Evolutionary conservation across 352 stramenopile species (phyloP).

Genomic region (Aphanomyces euteiches): DNA sequence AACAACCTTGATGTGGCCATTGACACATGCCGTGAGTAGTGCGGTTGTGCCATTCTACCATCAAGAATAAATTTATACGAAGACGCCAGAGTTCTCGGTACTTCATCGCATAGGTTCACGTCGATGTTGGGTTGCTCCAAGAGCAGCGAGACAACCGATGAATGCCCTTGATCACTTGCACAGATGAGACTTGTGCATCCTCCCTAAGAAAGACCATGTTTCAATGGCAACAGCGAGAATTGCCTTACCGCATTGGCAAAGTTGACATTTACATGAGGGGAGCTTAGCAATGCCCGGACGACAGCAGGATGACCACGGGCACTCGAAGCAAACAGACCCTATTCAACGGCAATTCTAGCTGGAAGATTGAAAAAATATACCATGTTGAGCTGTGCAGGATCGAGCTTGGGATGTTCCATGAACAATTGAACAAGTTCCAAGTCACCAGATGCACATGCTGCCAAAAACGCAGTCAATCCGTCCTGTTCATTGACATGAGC

Average conservation of each 20-base stretch:
- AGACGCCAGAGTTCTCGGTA: neutral
- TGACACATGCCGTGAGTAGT: neutral
- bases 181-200: neutral
- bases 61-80: neutral
- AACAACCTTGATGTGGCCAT: neutral
- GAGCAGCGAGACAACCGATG: neutral
- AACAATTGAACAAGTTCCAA: constrained; percentile 6
- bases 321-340: constrained; percentile 1
- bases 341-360: neutral
- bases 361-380: neutral
- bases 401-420: neutral
- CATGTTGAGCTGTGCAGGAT: neutral
- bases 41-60: neutral
- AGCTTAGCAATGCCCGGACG: neutral
- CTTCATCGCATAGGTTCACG: neutral
- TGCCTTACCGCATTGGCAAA: neutral
- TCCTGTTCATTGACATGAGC: neutral
- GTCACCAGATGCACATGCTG: neutral
- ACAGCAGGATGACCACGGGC: neutral
- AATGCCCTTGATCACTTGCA: neutral
- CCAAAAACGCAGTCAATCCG: neutral
- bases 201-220: neutral
- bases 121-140: neutral
- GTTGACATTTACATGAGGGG: neutral
- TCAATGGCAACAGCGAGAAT: too few species aligned